Conservation (phyloP, 2,329 filamentous ascomycete genomes). For the Helicocarpus griseus region DNA sequence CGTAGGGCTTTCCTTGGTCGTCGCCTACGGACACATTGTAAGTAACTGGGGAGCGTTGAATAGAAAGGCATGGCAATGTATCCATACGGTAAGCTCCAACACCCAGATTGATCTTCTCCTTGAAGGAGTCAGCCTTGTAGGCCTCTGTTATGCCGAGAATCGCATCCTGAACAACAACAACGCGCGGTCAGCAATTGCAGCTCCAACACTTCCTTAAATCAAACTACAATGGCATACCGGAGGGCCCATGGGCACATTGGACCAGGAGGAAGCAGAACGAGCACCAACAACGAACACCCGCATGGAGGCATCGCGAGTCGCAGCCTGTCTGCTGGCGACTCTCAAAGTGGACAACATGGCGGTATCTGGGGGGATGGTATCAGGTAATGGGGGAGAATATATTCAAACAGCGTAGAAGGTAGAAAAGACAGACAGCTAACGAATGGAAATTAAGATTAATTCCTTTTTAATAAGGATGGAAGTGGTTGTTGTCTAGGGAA, state of each 20-base stretch:
- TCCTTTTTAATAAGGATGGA: too few species aligned
- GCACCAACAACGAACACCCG: slow-evolving; percentile 34
- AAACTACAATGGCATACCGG: slow-evolving; percentile 53
- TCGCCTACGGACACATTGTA: slow-evolving; percentile 43
- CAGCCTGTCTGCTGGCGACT: slow-evolving; percentile 34
- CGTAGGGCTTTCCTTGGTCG: slow-evolving; percentile 94
- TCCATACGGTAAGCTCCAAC: slow-evolving; percentile 82
- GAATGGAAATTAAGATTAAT: too few species aligned
- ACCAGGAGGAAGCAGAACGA: slow-evolving; percentile 72
- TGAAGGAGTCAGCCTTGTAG: slow-evolving; percentile 91
- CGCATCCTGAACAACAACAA: slow-evolving; percentile 24
- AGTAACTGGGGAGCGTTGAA: not conserved
- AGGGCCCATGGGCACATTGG: slow-evolving; percentile 84
- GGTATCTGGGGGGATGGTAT: not conserved
- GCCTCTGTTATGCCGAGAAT: slow-evolving; percentile 72
- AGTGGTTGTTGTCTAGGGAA: too few species aligned
- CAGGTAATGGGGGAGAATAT: not conserved
- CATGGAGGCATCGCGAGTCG: slow-evolving; percentile 29
- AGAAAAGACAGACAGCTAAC: not conserved
- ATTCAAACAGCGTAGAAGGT: not conserved
- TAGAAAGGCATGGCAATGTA: not conserved
- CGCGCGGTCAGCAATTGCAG: slow-evolving; percentile 18
- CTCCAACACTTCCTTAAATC: not conserved
- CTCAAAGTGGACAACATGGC: slow-evolving; percentile 40
- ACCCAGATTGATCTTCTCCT: slow-evolving; percentile 96